These are phyloP conservation scores for Coniella lustricola DNA, from an alignment of 2,329 filamentous ascomycete species.

Conservation along the genomic window DNA sequence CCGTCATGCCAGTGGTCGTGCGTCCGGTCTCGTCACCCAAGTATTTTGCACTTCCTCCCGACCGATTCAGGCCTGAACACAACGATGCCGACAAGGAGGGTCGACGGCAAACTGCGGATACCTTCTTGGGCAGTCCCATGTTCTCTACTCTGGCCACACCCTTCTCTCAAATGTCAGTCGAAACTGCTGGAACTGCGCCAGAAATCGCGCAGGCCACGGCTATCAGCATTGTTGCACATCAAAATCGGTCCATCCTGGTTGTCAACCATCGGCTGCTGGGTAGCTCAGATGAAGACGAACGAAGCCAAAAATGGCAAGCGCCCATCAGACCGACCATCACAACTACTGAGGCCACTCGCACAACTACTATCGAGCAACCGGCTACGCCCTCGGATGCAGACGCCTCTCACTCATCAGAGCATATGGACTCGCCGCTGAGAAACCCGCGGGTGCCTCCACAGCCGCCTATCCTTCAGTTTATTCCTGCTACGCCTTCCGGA, in stretches of 20 bases:
- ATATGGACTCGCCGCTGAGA: slow-evolving; percentile 54
- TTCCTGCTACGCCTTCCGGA: slow-evolving; percentile 56
- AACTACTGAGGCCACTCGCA: slow-evolving; percentile 31
- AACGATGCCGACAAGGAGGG: slow-evolving; percentile 14
- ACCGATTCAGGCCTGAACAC: slow-evolving; percentile 27
- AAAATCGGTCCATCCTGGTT: slow-evolving; percentile 57
- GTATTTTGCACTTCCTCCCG: slow-evolving; percentile 26
- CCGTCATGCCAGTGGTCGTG: slow-evolving; percentile 21
- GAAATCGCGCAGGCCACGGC: slow-evolving; percentile 58
- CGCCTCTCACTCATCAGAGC: slow-evolving; percentile 39
- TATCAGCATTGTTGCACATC: slow-evolving; percentile 56
- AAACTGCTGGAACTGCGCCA: slow-evolving; percentile 51
- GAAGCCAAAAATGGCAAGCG: slow-evolving; percentile 12
- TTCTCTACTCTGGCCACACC: slow-evolving; percentile 52
- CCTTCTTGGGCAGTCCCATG: slow-evolving; percentile 41
- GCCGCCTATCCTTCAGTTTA: slow-evolving; percentile 50
- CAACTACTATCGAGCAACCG: slow-evolving; percentile 24
- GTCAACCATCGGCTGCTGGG: slow-evolving; percentile 50
- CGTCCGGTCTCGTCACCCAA: slow-evolving; percentile 28
- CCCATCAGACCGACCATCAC: slow-evolving; percentile 30
- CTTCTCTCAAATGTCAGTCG: slow-evolving; percentile 55
- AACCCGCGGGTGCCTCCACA: slow-evolving; percentile 55
- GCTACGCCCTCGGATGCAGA: slow-evolving; percentile 50
- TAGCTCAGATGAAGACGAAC: slow-evolving; percentile 30
- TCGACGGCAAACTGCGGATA: slow-evolving; percentile 28